Conservation (phyloP, 176 grass and related monocot genomes). For the Alopecurus myosuroides region DNA sequence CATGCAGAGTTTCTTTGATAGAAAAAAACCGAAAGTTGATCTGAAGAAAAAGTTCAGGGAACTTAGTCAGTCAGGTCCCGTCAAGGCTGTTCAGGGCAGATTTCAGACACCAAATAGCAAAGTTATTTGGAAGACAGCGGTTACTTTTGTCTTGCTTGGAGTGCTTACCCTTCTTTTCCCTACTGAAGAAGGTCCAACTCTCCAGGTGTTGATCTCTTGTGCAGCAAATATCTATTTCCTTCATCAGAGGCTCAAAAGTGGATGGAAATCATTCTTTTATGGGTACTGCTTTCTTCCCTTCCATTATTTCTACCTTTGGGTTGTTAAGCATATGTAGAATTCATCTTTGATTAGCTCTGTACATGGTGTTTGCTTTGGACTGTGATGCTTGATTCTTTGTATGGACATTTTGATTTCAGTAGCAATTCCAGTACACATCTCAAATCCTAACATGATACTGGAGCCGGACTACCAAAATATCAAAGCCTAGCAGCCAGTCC, state of each 20-base stretch:
- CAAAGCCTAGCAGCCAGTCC: background rate
- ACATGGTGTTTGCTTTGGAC: background rate
- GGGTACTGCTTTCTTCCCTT: slow-evolving; percentile 56
- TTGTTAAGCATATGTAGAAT: background rate
- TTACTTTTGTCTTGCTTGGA: slow-evolving; percentile 59
- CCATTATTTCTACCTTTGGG: slow-evolving; percentile 3
- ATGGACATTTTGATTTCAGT: background rate
- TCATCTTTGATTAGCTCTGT: slow-evolving; percentile 6
- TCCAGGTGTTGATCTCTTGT: slow-evolving; percentile 81
- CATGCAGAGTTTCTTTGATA: slow-evolving; percentile 85
- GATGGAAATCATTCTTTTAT: slow-evolving; percentile 75
- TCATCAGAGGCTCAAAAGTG: slow-evolving; percentile 60
- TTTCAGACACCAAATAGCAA: slow-evolving; percentile 77
- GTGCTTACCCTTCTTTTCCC: slow-evolving; percentile 70
- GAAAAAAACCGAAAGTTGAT: slow-evolving; percentile 79
- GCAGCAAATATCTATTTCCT: slow-evolving; percentile 86
- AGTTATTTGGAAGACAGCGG: slow-evolving; percentile 72
- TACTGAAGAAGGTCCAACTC: slow-evolving; percentile 88
- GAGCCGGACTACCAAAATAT: background rate
- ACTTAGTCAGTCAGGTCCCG: slow-evolving; percentile 53
- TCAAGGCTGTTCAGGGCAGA: slow-evolving; percentile 67
- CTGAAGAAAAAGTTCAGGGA: slow-evolving; percentile 81
- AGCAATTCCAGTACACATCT: background rate
- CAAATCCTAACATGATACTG: background rate
- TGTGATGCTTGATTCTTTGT: background rate